phyloP scores from a whole-genome alignment of 768 basidiomycete species.

The Leccinum longicurvipes region DNA sequence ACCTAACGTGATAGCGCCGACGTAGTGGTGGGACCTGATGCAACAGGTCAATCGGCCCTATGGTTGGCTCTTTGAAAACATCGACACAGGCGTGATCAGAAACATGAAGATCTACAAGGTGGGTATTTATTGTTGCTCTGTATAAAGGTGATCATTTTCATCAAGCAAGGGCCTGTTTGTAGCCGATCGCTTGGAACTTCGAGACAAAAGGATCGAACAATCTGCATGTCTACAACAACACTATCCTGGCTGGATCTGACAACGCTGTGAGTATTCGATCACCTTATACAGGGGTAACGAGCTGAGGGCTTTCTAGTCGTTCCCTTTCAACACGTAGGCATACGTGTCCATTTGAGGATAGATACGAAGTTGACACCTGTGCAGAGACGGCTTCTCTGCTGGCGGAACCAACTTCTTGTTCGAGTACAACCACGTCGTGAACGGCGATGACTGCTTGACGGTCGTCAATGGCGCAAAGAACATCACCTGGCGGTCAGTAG shows the following conservation, averaged over 20 bases:
- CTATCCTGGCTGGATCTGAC: slow-evolving; percentile 50
- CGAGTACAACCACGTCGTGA: slow-evolving; percentile 46
- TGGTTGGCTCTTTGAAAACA: slow-evolving; percentile 51
- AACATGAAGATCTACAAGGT: slow-evolving; percentile 60
- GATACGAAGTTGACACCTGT: not conserved
- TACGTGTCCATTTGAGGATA: not conserved
- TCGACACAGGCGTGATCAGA: slow-evolving; percentile 50
- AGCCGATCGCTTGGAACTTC: slow-evolving; percentile 63
- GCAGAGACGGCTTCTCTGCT: not conserved
- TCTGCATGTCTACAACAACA: slow-evolving; percentile 52
- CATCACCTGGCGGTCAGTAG: slow-evolving; percentile 43
- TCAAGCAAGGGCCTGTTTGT: not conserved
- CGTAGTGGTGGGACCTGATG: slow-evolving; percentile 56
- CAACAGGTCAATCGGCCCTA: slow-evolving; percentile 54
- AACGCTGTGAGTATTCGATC: slow-evolving; percentile 18
- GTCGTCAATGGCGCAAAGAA: slow-evolving; percentile 55
- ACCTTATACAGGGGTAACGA: not conserved
- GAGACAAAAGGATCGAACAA: slow-evolving; percentile 47
- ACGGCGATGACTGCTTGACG: slow-evolving; percentile 62
- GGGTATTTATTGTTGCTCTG: not conserved
- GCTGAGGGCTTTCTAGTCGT: not conserved
- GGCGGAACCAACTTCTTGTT: not conserved
- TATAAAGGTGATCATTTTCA: not conserved
- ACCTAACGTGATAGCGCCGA: not conserved
- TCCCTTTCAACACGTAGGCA: not conserved